Evolutionary conservation across 768 basidiomycete genomes (phyloP).

Genomic region (Piloderma croceum): DNA sequence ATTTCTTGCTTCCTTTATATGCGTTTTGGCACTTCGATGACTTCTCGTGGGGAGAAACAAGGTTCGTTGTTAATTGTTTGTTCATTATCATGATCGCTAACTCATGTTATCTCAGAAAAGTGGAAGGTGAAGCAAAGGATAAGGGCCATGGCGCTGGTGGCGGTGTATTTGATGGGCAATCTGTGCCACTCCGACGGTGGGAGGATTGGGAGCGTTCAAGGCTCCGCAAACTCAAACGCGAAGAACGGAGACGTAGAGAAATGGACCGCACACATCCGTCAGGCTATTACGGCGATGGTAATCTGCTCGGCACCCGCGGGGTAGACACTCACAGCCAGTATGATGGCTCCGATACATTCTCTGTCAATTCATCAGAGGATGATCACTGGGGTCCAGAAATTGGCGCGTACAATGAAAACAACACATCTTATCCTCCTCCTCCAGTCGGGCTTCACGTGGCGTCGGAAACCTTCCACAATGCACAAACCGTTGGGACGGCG

Average conservation of each 20-base stretch:
- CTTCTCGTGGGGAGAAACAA: conserved; percentile 99
- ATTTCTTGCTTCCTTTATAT: conserved; percentile 89
- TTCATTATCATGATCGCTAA: conserved; percentile 9
- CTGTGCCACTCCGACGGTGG: conserved; percentile 94
- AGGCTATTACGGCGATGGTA: conserved; percentile 63
- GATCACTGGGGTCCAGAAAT: conserved; percentile 96
- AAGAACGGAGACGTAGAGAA: conserved; percentile 75
- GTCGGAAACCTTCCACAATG: conserved; percentile 30
- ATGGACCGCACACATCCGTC: conserved; percentile 73
- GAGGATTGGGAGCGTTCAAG: conserved; percentile 99
- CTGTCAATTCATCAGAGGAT: conserved; percentile 82
- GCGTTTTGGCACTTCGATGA: conserved; percentile 99
- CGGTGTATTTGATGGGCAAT: conserved; percentile 43
- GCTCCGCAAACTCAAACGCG: conserved; percentile 83
- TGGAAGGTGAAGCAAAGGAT: conserved; percentile 83
- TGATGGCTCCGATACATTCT: conserved; percentile 76
- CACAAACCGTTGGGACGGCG: conserved; percentile 53
- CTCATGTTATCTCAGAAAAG: conserved; percentile 56
- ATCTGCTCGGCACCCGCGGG: conserved; percentile 56
- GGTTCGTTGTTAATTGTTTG: conserved; percentile 42
- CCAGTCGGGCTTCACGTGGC: conserved; percentile 61
- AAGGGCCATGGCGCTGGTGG: conserved; percentile 72
- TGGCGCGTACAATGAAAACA: conserved; percentile 90
- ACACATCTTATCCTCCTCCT: conserved; percentile 73
- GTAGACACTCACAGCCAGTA: conserved; percentile 50